Evolutionary conservation across 2,329 filamentous ascomycete genomes (phyloP).

Genomic region (Verticillium albo-atrum): DNA sequence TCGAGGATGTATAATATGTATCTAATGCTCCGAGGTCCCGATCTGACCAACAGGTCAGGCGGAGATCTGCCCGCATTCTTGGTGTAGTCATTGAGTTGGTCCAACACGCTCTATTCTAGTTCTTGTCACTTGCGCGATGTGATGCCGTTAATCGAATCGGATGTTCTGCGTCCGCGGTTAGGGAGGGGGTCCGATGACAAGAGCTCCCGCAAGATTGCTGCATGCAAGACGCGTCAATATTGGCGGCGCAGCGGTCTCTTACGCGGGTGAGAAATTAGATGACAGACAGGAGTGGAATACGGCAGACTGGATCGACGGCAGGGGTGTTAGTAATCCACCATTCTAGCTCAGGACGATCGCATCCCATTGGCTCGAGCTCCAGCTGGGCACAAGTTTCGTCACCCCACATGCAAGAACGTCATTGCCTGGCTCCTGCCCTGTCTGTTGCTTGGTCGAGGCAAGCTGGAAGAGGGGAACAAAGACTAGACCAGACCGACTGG

Average conservation of each 20-base stretch:
- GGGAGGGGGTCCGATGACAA: too few relatives aligned
- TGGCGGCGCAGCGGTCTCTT: not conserved
- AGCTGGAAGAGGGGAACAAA: constrained; percentile 1
- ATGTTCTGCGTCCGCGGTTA: too few relatives aligned
- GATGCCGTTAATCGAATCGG: too few relatives aligned
- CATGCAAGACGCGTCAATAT: not conserved
- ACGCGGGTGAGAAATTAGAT: not conserved
- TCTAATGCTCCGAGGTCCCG: too few relatives aligned
- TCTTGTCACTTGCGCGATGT: too few relatives aligned
- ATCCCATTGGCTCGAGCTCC: constrained; percentile 1
- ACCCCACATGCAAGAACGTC: constrained; percentile 8
- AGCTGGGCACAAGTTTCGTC: not conserved
- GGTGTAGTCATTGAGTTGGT: too few relatives aligned
- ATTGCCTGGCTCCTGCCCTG: constrained; percentile 3
- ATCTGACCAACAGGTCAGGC: not conserved
- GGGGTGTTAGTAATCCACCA: not conserved
- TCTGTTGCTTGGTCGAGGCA: constrained; percentile 9
- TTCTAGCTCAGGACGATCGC: not conserved
- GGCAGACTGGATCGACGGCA: not conserved
- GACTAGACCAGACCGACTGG: not conserved
- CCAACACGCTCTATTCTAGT: too few relatives aligned
- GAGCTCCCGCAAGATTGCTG: not conserved
- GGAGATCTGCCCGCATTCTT: not conserved
- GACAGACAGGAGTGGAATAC: not conserved
- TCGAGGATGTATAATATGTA: not conserved